Base-by-base conservation (phyloP, 2,329 filamentous ascomycete genomes). In the Pyrenophora graminea region DNA sequence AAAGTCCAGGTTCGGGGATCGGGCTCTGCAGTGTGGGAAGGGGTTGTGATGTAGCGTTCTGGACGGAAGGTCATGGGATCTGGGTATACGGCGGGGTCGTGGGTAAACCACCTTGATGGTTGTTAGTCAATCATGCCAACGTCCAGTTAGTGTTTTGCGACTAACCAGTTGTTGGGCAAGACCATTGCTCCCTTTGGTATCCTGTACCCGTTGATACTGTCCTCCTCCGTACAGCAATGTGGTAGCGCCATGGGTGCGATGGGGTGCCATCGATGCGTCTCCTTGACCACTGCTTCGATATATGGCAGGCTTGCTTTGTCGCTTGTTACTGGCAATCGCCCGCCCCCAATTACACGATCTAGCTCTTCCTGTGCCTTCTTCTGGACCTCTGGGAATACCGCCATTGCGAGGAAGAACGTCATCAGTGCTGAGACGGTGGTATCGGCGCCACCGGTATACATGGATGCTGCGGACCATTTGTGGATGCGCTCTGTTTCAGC, bases 351-450 rank as follows among this genome's bases (percentile, higher is more conserved):
- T 0, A 82, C 77, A 3, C 67, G 60, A 49, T 85, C 81, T 10
- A 85, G 65, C 36, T 78, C 72, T 4, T 67, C 67, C 52, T 77
- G 76, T 0, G 77, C 79, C 50, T 80, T 82, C 18, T 61, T 60
- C 43, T 82, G 80, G 0, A 81, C 68, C 1, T 72, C 62, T 0
- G 78, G 78, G 32, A 79, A 80, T 6, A 81, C 68, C 13, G 74
- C 76, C 66, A 83, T 83, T 0, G 80, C 81, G 0, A 84, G 72
- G 17, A 81, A 72, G 61, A 84, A 83, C 0, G 58, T 66, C 40
- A 67, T 61, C 2, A 79, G 51, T 0, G 75, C 67, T 0, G 71
- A 76, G 1, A 78, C 74, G 1, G 74, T 80, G 2, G 71, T 77
- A 2, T 78, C 74, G 2, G 74, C 80, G n/a, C 76, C 78, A 3